Conservation (phyloP, 2,329 filamentous ascomycete species). For the Aschersonia sp. region DNA sequence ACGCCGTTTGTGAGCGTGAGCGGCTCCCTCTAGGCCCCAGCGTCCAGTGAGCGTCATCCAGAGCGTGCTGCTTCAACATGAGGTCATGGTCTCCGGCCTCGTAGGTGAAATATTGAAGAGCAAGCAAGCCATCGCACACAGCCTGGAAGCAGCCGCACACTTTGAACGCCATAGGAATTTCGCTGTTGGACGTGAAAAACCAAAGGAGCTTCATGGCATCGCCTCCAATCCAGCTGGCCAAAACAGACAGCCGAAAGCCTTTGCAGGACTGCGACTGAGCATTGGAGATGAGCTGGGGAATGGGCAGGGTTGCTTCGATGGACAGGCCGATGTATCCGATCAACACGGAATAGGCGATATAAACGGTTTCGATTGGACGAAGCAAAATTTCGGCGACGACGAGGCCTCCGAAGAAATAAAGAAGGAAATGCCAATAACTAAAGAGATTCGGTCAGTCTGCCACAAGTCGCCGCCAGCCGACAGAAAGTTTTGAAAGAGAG, state of each 20-base stretch:
- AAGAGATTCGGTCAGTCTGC: not conserved
- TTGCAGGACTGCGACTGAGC: conserved; percentile 53
- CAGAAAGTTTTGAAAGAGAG: not conserved
- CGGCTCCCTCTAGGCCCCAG: conserved; percentile 12
- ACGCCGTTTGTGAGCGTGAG: conserved; percentile 14
- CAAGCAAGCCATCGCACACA: conserved; percentile 58
- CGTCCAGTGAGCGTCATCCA: conserved; percentile 18
- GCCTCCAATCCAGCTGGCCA: conserved; percentile 65
- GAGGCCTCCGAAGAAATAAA: conserved; percentile 50
- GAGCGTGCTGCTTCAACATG: conserved; percentile 21
- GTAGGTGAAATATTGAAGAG: conserved; percentile 61
- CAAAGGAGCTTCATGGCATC: conserved; percentile 80
- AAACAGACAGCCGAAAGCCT: conserved; percentile 62
- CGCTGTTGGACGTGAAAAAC: conserved; percentile 59
- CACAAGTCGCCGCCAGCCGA: too few species aligned
- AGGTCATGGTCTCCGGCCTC: conserved; percentile 30
- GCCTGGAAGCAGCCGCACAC: conserved; percentile 73
- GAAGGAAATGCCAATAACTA: conserved; percentile 63
- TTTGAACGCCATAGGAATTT: conserved; percentile 69
- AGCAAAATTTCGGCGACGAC: conserved; percentile 54
- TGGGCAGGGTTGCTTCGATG: conserved; percentile 67
- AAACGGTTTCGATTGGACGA: conserved; percentile 40
- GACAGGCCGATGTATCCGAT: conserved; percentile 65
- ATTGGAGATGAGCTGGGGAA: conserved; percentile 67
- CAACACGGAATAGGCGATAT: conserved; percentile 48